Base-by-base conservation (phyloP, 75 land plant species). In the Pinus tabuliformis region DNA sequence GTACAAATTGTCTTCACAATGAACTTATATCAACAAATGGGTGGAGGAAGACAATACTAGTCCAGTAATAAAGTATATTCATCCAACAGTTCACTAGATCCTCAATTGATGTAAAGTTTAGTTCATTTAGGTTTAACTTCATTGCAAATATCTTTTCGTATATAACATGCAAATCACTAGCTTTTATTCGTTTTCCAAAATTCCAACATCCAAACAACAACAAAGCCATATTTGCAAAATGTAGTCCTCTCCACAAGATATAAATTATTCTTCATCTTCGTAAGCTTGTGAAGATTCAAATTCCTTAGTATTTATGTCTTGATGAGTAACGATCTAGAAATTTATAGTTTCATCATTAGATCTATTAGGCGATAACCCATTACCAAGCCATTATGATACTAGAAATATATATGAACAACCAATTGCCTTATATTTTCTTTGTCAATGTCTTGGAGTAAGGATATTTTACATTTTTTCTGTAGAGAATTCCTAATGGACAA, bases 401-500 rank as follows among this genome's bases (percentile, higher is more conserved):
- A 26, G 26, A 26, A 26, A 26, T 26, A 26, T 26, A 0, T 26
- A 26, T 26, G 26, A 26, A 0, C 26, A 26, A 26, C 26, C 0
- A 26, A 26, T 26, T 26, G 26, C 26, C 26, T 26, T 26, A 26
- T 26, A 26, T 26, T 26, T 26, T 26, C 26, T 26, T 26, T 26
- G 26, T 26, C 26, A 26, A 26, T 26, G 26, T 26, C 26, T 26
- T 26, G 26, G 26, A 26, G 26, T 26, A 26, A 26, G 0, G 26
- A 26, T 26, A 26, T 26, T 26, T 26, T 26, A 26, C 26, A 26
- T 26, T 26, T 26, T 26, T 26, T 26, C 26, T 26, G 26, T 26
- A 26, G 26, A 26, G 26, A 26, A 26, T 26, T 26, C 26, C 75
- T 83, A 52, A 97, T 97, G 6, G 95, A 94, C 77, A 97, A 80